phyloP scores from a whole-genome alignment of 805 yeast species.

The Nakazawaea holstii region DNA sequence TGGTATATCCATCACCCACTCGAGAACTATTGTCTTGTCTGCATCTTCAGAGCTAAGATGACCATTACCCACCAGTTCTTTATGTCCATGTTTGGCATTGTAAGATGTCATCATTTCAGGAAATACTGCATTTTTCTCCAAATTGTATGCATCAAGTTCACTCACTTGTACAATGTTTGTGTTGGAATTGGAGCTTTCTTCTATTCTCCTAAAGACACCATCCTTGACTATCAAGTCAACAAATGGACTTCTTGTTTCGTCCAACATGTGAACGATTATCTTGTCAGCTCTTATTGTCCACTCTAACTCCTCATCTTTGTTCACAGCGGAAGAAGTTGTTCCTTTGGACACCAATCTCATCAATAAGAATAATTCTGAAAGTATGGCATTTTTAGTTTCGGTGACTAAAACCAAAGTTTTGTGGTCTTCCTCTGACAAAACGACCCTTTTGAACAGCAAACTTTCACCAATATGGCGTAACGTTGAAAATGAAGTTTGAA shows the following conservation, averaged over 20 bases:
- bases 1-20: conserved; percentile 80
- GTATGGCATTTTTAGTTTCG: conserved; percentile 28
- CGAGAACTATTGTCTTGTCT: conserved; percentile 34
- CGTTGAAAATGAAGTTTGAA: conserved; percentile 44
- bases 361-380: conserved; percentile 37
- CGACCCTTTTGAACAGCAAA: conserved; percentile 41
- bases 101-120: conserved; percentile 68
- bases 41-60: conserved; percentile 13
- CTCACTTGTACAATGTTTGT: conserved; percentile 53
- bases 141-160: conserved; percentile 64
- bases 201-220: conserved; percentile 56
- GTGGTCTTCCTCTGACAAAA: conserved; percentile 42
- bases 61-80: conserved; percentile 12
- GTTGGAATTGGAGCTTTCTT: conserved; percentile 62
- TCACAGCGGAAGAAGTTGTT: conserved; percentile 13
- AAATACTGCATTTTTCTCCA: conserved; percentile 49
- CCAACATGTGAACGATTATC: conserved; percentile 64
- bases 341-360: conserved; percentile 31
- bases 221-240: conserved; percentile 64
- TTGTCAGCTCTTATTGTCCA: conserved; percentile 66
- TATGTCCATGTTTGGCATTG: conserved; percentile 12
- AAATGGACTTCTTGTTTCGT: conserved; percentile 55
- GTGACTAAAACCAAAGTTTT: conserved; percentile 34
- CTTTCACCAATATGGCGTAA: conserved; percentile 39
- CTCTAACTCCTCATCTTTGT: conserved; percentile 38